Percentiles rank a stretch among this genome's conserved stretches.
phyloP scores from a whole-genome alignment of 768 basidiomycete species.

The Gymnopilus dilepis region DNA sequence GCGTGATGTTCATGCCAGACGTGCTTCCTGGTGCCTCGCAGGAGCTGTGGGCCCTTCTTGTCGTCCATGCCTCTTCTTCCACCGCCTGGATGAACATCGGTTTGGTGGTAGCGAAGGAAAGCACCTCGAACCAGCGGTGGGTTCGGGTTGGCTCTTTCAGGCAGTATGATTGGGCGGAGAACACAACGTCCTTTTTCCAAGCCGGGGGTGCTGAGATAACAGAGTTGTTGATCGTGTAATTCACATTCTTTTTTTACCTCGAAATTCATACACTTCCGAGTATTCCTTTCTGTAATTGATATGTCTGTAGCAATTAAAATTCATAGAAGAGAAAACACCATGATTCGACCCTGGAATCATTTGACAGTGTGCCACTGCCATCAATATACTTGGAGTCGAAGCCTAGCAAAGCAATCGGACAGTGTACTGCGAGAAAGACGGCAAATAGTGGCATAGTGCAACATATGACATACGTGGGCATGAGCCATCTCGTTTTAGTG shows the following conservation, averaged over 20 bases:
- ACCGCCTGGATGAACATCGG: conserved; percentile 22
- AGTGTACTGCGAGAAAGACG: background rate
- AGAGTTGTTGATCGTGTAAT: conserved; percentile 7
- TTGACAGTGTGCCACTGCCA: too few relatives aligned
- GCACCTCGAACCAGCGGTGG: background rate
- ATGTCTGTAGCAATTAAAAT: too few relatives aligned
- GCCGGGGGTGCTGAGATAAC: background rate
- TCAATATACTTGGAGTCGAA: too few relatives aligned
- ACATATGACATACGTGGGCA: conserved; percentile 11
- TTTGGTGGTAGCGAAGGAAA: conserved; percentile 9
- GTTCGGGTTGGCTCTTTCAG: conserved; percentile 16
- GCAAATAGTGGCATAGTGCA: conserved; percentile 6
- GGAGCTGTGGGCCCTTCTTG: conserved; percentile 12
- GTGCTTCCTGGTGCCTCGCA: background rate
- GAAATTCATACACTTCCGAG: background rate
- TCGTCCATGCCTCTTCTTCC: conserved; percentile 14
- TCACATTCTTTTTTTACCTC: too few relatives aligned
- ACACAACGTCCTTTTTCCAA: conserved; percentile 10
- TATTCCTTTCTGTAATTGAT: too few relatives aligned
- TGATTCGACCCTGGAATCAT: too few relatives aligned
- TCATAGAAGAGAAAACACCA: too few relatives aligned
- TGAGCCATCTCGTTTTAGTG: conserved; percentile 16
- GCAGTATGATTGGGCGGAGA: conserved; percentile 17
- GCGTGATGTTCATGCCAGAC: conserved; percentile 13
- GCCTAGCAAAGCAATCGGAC: background rate